Conservation (phyloP, 106 monocot species). For the Acorus calamus region DNA sequence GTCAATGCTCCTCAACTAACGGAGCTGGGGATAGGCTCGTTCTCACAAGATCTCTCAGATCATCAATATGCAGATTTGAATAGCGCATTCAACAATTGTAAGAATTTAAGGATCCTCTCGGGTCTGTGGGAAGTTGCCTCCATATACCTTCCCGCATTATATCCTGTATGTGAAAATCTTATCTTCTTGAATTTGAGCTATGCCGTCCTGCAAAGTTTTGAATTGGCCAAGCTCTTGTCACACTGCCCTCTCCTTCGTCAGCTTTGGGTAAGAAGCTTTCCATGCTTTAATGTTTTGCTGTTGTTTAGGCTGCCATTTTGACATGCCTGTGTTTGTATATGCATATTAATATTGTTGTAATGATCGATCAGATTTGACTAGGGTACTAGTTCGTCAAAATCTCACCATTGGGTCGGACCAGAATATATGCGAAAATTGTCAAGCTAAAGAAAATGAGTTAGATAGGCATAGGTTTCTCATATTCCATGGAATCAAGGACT, state of each 20-base stretch:
- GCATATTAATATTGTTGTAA: too few species aligned
- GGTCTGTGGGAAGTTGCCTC: conserved; percentile 42
- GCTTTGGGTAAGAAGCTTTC: conserved; percentile 32
- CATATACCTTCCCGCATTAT: conserved; percentile 23
- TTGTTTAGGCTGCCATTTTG: not conserved
- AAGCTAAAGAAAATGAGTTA: too few species aligned
- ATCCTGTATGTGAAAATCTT: conserved; percentile 27
- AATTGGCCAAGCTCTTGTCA: conserved; percentile 27
- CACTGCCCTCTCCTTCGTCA: conserved; percentile 31
- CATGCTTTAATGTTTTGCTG: not conserved
- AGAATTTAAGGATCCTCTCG: conserved; percentile 28
- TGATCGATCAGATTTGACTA: too few species aligned
- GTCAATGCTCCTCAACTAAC: conserved; percentile 32
- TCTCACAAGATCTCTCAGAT: conserved; percentile 14
- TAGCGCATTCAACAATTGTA: conserved; percentile 26
- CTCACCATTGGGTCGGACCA: too few species aligned
- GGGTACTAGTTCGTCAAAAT: too few species aligned
- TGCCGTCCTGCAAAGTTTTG: conserved; percentile 25
- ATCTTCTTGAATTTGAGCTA: conserved; percentile 38
- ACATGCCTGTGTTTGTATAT: not conserved
- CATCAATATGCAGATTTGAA: conserved; percentile 16
- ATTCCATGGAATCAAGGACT: too few species aligned
- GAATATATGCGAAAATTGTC: too few species aligned
- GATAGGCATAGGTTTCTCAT: too few species aligned
- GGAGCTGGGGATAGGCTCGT: conserved; percentile 51